Conservation (phyloP, 2,329 filamentous ascomycete species). For the Aquanectria penicillioides region DNA sequence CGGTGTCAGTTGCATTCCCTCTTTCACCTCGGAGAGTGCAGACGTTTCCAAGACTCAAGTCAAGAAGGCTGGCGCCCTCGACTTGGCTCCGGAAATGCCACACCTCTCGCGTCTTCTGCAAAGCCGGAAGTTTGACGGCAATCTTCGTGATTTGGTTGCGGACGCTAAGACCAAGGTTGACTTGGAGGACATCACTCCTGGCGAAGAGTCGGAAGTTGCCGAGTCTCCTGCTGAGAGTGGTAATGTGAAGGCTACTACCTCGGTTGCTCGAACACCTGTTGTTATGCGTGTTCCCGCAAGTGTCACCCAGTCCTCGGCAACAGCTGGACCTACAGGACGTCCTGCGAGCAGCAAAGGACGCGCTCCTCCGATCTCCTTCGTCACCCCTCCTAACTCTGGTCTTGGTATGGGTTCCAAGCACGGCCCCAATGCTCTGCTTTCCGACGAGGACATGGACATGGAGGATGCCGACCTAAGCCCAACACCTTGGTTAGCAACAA, state of each 20-base stretch:
- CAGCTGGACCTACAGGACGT: slow-evolving; percentile 52
- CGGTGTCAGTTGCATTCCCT: slow-evolving; percentile 58
- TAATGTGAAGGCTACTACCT: slow-evolving; percentile 21
- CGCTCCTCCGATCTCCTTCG: slow-evolving; percentile 52
- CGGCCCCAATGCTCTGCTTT: slow-evolving; percentile 37
- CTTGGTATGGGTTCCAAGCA: slow-evolving; percentile 33
- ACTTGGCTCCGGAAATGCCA: slow-evolving; percentile 68
- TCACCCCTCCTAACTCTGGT: slow-evolving; percentile 45
- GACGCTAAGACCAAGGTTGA: slow-evolving; percentile 67
- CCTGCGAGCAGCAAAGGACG: slow-evolving; percentile 68
- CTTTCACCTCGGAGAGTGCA: slow-evolving; percentile 27
- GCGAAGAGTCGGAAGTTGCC: slow-evolving; percentile 63
- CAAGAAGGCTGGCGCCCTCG: slow-evolving; percentile 49
- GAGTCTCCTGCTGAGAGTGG: slow-evolving; percentile 29
- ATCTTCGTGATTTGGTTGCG: slow-evolving; percentile 66
- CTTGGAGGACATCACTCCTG: slow-evolving; percentile 60
- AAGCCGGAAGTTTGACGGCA: slow-evolving; percentile 67
- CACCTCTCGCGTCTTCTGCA: slow-evolving; percentile 74
- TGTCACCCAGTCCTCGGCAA: slow-evolving; percentile 62
- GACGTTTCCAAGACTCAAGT: slow-evolving; percentile 12
- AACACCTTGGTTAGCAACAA: slow-evolving; percentile 78
- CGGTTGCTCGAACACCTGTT: slow-evolving; percentile 49
- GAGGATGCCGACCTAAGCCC: slow-evolving; percentile 72
- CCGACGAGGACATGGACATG: slow-evolving; percentile 63
- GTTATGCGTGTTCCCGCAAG: slow-evolving; percentile 69